Conservation (phyloP, 805 yeast genomes). For the Kodamaea restingae region DNA sequence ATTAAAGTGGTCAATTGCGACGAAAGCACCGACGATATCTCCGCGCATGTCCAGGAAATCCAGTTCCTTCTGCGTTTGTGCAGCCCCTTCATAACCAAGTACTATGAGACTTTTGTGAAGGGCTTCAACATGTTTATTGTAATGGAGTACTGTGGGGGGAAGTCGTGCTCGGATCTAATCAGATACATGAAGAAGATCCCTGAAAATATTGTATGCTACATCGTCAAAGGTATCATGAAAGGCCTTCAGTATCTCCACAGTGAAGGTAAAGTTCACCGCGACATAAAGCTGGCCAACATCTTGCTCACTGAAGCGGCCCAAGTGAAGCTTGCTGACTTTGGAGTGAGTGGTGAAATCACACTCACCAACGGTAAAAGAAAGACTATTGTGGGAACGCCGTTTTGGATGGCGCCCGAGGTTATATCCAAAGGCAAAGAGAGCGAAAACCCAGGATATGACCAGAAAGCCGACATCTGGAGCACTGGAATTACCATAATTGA, state of each 20-base stretch:
- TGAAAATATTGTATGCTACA: slow-evolving; percentile 59
- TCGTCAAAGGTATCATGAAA: slow-evolving; percentile 57
- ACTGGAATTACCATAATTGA: slow-evolving; percentile 91
- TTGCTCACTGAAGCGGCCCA: slow-evolving; percentile 64
- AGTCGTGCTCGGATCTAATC: slow-evolving; percentile 78
- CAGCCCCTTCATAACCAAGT: slow-evolving; percentile 63
- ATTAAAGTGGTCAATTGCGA: slow-evolving; percentile 85
- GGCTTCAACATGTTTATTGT: slow-evolving; percentile 78
- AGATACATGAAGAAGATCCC: slow-evolving; percentile 48
- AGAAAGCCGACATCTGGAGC: slow-evolving; percentile 94
- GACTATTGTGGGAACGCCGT: slow-evolving; percentile 93
- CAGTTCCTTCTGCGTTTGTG: slow-evolving; percentile 63
- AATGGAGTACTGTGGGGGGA: slow-evolving; percentile 96
- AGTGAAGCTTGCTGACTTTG: slow-evolving; percentile 88
- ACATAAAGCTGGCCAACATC: slow-evolving; percentile 86
- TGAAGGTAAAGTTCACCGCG: slow-evolving; percentile 79
- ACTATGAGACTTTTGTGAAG: slow-evolving; percentile 55
- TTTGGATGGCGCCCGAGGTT: slow-evolving; percentile 99
- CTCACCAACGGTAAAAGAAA: slow-evolving; percentile 48
- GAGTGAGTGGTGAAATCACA: slow-evolving; percentile 82
- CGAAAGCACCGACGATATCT: slow-evolving; percentile 70
- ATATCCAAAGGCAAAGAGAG: slow-evolving; percentile 37
- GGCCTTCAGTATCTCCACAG: slow-evolving; percentile 78
- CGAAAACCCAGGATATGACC: slow-evolving; percentile 57
- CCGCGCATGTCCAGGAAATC: slow-evolving; percentile 70